These are phyloP conservation scores for Jatropha curcas DNA, from an alignment of 345 rosid species.

Conservation along the genomic window DNA sequence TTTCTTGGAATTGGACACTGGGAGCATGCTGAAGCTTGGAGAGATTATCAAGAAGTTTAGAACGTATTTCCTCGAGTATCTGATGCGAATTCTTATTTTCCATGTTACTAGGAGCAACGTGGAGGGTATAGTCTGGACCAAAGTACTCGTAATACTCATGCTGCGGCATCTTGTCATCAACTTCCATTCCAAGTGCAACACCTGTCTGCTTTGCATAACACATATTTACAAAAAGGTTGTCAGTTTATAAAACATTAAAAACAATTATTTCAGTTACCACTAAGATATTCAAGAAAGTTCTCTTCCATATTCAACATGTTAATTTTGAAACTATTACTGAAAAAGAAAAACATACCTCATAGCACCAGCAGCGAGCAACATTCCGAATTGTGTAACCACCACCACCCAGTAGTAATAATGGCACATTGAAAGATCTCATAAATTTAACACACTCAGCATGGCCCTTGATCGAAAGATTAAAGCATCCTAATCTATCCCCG, in stretches of 20 bases:
- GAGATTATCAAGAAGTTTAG: constrained; percentile 81
- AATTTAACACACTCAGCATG: constrained; percentile 72
- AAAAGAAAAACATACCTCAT: constrained; percentile 44
- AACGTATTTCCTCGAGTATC: constrained; percentile 74
- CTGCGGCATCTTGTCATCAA: constrained; percentile 78
- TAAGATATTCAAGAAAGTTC: background rate
- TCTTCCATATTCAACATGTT: background rate
- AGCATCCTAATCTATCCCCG: constrained; percentile 72
- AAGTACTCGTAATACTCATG: constrained; percentile 78
- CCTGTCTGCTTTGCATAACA: constrained; percentile 46
- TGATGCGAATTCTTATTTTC: constrained; percentile 67
- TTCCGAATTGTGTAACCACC: constrained; percentile 76
- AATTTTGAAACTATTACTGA: background rate
- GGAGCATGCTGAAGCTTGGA: constrained; percentile 97
- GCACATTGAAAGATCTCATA: constrained; percentile 80
- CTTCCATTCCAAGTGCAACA: constrained; percentile 69
- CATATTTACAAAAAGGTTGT: constrained; percentile 5
- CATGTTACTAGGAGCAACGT: constrained; percentile 74
- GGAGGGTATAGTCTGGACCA: constrained; percentile 74
- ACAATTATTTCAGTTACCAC: background rate
- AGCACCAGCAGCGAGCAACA: constrained; percentile 83
- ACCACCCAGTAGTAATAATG: constrained; percentile 62
- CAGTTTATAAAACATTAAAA: background rate
- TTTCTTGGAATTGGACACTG: constrained; percentile 89
- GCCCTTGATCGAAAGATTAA: constrained; percentile 73